Base-by-base conservation (phyloP, 2,329 filamentous ascomycete genomes). In the Botryotinia globosa region DNA sequence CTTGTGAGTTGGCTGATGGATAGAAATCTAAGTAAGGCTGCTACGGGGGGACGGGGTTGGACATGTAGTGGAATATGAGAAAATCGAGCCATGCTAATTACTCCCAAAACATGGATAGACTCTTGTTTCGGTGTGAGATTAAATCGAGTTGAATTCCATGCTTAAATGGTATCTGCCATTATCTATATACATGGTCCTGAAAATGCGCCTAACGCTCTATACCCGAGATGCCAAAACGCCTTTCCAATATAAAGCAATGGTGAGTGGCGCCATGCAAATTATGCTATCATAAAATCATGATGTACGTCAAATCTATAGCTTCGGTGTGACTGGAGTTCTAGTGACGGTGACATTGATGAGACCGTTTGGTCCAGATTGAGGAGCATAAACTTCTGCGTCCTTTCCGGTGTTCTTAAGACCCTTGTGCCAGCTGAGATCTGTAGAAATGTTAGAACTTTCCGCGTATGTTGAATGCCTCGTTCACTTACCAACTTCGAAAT, bases 341-440 rank as follows among this genome's bases (percentile, higher is more conserved):
- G 89, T 87, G 68, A 99, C 94, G 73, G 94, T 94, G 84, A 94
- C 97, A 82, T 97, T 92, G 83, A 99, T 99, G 74, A 99, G 88
- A 42, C 96, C 96, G 81, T 98, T 99, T 72, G 96, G 96, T 76
- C 93, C 90, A 18, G 92, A 92, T 83, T 98, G 96, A 5, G 96
- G 96, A 42, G 93, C 94, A 79, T 96, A 98, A 32, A 99, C 95
- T 81, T 98, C 94, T 69, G 96, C 96, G 79, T 99, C 92, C 83
- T 93, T 92, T 83, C 96, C 96, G 0, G 93, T 97, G 84, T 99
- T 99, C 87, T 97, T 93, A 77, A 94, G 82, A 44, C 91, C 94
- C 83, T 98, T 97, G 87, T 97, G 93, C 96, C 96, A 99, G 84
- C 92, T 95, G 80, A 99, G 84, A 81, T 98, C 95, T 95, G 80